Evolutionary conservation across 2,329 filamentous ascomycete genomes (phyloP).

Genomic region (Colletotrichum tofieldiae): DNA sequence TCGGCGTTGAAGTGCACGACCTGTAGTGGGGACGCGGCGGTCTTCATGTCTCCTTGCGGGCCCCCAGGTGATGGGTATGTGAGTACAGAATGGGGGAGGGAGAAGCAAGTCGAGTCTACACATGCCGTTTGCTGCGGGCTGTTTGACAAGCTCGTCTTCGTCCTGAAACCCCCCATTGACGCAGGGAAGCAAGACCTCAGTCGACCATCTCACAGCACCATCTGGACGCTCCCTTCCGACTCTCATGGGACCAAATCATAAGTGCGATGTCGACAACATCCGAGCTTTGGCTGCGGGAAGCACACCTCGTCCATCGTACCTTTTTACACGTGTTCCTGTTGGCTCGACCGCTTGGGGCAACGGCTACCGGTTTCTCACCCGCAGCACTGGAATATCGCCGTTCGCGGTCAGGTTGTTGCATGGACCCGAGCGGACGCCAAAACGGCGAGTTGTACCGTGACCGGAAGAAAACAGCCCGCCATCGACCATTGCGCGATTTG

Average conservation of each 20-base stretch:
- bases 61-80: background rate
- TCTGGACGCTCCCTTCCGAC: slow-evolving; percentile 29
- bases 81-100: background rate
- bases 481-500: background rate
- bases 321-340: background rate
- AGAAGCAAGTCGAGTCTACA: slow-evolving; percentile 24
- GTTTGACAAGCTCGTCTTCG: slow-evolving; percentile 18
- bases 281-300: slow-evolving; percentile 10
- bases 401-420: slow-evolving; percentile 28
- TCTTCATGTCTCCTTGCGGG: slow-evolving; percentile 5
- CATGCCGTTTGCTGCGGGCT: background rate
- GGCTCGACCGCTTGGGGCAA: slow-evolving; percentile 11
- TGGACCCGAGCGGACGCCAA: slow-evolving; percentile 15
- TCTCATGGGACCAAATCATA: slow-evolving; percentile 21
- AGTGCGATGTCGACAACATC: slow-evolving; percentile 1
- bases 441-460: background rate
- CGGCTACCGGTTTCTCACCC: slow-evolving; percentile 14
- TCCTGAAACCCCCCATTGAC: slow-evolving; percentile 26
- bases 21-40: background rate
- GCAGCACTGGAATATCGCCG: slow-evolving; percentile 5
- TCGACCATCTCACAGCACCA: slow-evolving; percentile 19
- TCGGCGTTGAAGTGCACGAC: slow-evolving; percentile 1
- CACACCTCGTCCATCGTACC: slow-evolving; percentile 2
- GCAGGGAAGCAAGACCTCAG: slow-evolving; percentile 28
- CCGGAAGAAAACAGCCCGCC: background rate